Evolutionary conservation across 768 basidiomycete genomes (phyloP).

Genomic region (Dacryopinax spathularia): DNA sequence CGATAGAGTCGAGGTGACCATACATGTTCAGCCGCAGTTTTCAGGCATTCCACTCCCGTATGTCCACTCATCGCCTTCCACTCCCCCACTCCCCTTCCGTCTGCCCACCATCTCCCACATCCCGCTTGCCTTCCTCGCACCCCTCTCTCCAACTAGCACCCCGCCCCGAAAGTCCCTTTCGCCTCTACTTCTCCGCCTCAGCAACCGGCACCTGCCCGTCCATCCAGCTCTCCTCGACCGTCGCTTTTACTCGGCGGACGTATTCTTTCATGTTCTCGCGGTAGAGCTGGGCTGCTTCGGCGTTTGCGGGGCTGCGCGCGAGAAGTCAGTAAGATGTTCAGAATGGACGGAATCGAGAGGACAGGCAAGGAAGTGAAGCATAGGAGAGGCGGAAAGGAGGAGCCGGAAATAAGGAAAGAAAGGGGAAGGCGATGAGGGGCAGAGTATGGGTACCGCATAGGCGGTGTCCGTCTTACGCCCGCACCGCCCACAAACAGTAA

Average conservation of each 20-base stretch:
- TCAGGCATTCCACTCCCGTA: too few species aligned
- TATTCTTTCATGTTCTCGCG: slow-evolving; percentile 99
- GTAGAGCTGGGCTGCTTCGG: slow-evolving; percentile 92
- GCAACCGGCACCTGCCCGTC: too few species aligned
- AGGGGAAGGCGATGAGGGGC: background rate
- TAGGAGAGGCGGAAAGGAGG: background rate
- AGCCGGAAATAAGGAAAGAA: background rate
- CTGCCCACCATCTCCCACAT: too few species aligned
- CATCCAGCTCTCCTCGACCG: slow-evolving; percentile 90
- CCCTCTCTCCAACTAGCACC: too few species aligned
- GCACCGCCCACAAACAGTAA: too few species aligned
- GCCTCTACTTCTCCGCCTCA: slow-evolving; percentile 30
- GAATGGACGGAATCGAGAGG: background rate
- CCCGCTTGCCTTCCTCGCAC: too few species aligned
- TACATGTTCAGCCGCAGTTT: too few species aligned
- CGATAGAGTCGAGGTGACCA: too few species aligned
- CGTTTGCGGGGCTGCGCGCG: slow-evolving; percentile 73
- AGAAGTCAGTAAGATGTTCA: background rate
- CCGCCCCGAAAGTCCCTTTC: too few species aligned
- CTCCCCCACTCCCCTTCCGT: too few species aligned
- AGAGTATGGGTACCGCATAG: background rate
- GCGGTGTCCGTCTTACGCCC: too few species aligned
- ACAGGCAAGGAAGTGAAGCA: background rate
- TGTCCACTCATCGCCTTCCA: too few species aligned
- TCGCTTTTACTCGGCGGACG: slow-evolving; percentile 77